These are phyloP conservation scores for Eucalyptus microcorys DNA, from an alignment of 345 rosid genomes.

Conservation along the genomic window DNA sequence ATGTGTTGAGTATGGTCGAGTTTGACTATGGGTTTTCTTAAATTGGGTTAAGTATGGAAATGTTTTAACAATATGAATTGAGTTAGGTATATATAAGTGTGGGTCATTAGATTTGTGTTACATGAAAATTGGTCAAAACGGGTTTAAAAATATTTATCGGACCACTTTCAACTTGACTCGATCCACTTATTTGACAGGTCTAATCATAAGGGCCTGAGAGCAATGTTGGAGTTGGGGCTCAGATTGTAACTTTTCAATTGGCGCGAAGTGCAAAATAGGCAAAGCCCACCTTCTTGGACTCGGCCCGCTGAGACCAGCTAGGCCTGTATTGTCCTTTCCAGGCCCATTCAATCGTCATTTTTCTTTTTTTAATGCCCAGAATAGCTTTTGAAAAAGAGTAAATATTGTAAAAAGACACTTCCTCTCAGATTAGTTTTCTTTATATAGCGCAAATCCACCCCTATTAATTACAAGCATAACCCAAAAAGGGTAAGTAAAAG, in stretches of 20 bases:
- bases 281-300: background rate
- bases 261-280: background rate
- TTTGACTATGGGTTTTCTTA: background rate
- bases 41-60: background rate
- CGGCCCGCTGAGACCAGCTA: background rate
- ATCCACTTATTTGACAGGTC: fast-evolving
- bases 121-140: fast-evolving
- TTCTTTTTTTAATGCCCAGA: background rate
- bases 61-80: fast-evolving
- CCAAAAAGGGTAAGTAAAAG: background rate
- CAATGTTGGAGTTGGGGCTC: background rate
- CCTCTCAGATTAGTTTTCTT: background rate
- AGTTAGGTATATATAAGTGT: fast-evolving
- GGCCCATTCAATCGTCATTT: background rate
- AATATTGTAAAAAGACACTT: background rate
- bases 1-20: too few species aligned
- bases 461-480: background rate
- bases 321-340: background rate
- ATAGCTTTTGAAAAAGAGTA: background rate
- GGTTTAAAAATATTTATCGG: fast-evolving
- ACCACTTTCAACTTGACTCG: background rate
- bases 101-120: fast-evolving
- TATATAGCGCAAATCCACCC: background rate
- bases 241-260: background rate
- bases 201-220: background rate